Percentiles rank a stretch among this genome's conserved stretches.
Conservation (phyloP, 192 early-diverging fungal genomes). For the Pilaira anomala region DNA sequence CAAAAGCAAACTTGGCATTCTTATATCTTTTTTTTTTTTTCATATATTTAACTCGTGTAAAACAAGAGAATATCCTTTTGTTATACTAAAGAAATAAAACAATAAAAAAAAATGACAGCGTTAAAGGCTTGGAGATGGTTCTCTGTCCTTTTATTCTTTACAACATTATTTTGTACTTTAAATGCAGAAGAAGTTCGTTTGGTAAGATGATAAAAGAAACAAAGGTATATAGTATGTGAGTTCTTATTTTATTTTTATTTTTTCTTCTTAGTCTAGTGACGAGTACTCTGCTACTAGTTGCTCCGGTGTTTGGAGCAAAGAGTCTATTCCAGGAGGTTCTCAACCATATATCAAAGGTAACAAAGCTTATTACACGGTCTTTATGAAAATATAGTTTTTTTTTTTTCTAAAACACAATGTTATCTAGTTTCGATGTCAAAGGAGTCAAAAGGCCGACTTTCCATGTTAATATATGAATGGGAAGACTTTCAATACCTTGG, state of each 20-base stretch:
- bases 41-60: too few relatives aligned
- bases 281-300: slow-evolving; percentile 33
- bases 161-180: background rate
- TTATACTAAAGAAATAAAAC: too few relatives aligned
- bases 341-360: slow-evolving; percentile 41
- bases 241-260: background rate
- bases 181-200: slow-evolving; percentile 16
- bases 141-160: background rate
- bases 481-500: slow-evolving; percentile 43
- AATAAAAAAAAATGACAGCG: background rate
- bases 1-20: too few relatives aligned
- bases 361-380: background rate
- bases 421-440: slow-evolving; percentile 26
- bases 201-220: slow-evolving; percentile 7
- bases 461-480: slow-evolving; percentile 48
- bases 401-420: background rate
- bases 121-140: background rate
- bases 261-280: slow-evolving; percentile 23
- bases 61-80: too few relatives aligned
- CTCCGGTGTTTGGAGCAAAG: slow-evolving; percentile 35
- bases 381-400: background rate
- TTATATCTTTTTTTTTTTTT: too few relatives aligned
- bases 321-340: slow-evolving; percentile 36
- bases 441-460: slow-evolving; percentile 36
- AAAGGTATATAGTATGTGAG: background rate